These are phyloP conservation scores for Ceratocystis eucalypticola DNA, from an alignment of 2,329 filamentous ascomycete species.

Conservation along the genomic window DNA sequence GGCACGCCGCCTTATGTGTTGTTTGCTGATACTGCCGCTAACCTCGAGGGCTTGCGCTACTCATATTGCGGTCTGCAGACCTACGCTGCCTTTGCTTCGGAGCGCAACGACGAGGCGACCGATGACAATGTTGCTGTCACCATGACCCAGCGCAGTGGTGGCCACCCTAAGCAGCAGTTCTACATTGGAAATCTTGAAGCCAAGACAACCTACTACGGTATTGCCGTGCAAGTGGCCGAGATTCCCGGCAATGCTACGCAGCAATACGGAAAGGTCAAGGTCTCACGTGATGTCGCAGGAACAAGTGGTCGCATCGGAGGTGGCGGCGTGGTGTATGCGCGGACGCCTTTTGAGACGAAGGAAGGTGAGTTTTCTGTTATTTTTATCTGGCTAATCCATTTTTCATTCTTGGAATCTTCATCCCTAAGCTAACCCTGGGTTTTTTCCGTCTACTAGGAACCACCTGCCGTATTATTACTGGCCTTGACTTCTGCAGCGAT, in stretches of 20 bases:
- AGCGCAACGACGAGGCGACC: constrained; percentile 34
- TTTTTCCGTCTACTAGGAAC: constrained; percentile 36
- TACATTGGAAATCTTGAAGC: constrained; percentile 63
- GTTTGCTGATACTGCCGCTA: constrained; percentile 53
- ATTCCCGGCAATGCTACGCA: constrained; percentile 33
- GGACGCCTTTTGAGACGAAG: constrained; percentile 66
- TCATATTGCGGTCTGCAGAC: constrained; percentile 71
- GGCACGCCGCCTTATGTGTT: constrained; percentile 54
- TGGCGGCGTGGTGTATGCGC: constrained; percentile 62
- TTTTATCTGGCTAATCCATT: background rate
- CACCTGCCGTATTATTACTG: constrained; percentile 75
- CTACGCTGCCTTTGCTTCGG: constrained; percentile 49
- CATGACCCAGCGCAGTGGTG: constrained; percentile 55
- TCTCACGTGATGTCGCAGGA: background rate
- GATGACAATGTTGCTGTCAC: constrained; percentile 38
- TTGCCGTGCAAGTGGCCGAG: constrained; percentile 50
- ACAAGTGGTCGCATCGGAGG: constrained; percentile 39
- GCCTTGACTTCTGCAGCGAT: constrained; percentile 77
- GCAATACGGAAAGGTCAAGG: constrained; percentile 20
- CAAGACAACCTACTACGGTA: constrained; percentile 57
- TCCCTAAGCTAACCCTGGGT: background rate
- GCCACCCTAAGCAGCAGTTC: constrained; percentile 74
- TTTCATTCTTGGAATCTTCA: background rate
- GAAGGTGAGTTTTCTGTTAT: constrained; percentile 40
- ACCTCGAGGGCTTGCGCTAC: constrained; percentile 55